Evolutionary conservation across 2,329 filamentous ascomycete genomes (phyloP), one percentile per base, ranked within the genome.

Genomic region (Cucurbitaria berberidis): DNA sequence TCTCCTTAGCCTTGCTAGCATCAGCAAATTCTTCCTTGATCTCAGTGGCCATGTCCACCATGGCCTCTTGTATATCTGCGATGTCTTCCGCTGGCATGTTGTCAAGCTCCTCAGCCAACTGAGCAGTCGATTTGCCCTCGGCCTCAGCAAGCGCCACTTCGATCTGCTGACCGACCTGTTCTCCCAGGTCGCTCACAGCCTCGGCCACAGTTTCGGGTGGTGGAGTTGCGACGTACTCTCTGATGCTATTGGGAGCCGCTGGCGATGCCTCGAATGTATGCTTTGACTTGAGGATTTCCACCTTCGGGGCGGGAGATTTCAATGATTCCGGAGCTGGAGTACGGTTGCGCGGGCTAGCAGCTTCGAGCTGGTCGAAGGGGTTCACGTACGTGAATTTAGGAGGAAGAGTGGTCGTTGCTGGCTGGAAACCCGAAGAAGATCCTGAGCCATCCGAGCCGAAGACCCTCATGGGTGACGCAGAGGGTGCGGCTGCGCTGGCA

Each of bases 311-410:
- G 18, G 62, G 49, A 9, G 62, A 43, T 38, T 60, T 63, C 5
- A 65, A 48, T 29, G 52, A 52, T 9, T 68, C 68, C 32, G 65
- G 60, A 8, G 57, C 62, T 4, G 72, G 71, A 4, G 72, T 74
- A 35, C 70, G 67, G 58, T 84, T 85, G 46, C 84, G 82, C 32
- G 86, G 85, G 56, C 86, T 89, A 2, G 86, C 86, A 38, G 86
- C 85, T 51, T 86, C 83, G 56, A 90, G 77, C 66, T 88, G 82
- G 52, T 90, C 87, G 64, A 90, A 90, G 1, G 88, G 88, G 64
- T 90, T 90, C 64, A 86, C 81, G 74, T 90, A 89, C 24, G 82
- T 89, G 72, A 90, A 90, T 48, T 87, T 79, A 47, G 81, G 68
- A 7, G 74, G 66, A 34, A 71, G 60, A 18, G 60, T 45, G 8